phyloP scores from a whole-genome alignment of 371 early-diverging fungal genomes.

The Apophysomyces ossiformis region DNA sequence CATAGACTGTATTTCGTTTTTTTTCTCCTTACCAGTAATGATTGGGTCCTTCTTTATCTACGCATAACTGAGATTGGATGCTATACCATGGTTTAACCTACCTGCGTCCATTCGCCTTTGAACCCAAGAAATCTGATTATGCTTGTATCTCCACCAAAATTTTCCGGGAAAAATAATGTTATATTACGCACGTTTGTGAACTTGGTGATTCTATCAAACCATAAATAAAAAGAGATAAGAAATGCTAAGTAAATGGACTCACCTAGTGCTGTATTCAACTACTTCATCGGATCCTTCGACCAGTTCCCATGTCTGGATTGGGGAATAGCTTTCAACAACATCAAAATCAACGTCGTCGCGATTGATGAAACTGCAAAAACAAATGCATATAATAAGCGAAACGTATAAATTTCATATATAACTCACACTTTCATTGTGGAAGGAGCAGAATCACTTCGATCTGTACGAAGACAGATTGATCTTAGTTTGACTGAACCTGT shows the following conservation, averaged over 20 bases:
- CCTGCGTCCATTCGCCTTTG: conserved; percentile 90
- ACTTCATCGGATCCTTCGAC: conserved; percentile 60
- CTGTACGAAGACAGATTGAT: conserved; percentile 81
- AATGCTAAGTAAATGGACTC: not conserved
- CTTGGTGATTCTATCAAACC: conserved; percentile 67
- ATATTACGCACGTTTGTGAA: conserved; percentile 83
- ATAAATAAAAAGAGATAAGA: conserved; percentile 1
- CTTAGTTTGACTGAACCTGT: conserved; percentile 90
- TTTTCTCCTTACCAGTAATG: conserved; percentile 28
- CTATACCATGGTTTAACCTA: conserved; percentile 23
- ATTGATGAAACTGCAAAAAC: conserved; percentile 78
- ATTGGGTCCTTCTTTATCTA: conserved; percentile 83
- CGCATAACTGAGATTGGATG: not conserved
- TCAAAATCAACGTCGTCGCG: conserved; percentile 92
- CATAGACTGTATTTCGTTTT: not conserved
- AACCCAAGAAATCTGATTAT: conserved; percentile 82
- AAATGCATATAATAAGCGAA: not conserved
- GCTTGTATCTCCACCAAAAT: conserved; percentile 80
- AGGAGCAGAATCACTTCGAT: conserved; percentile 70
- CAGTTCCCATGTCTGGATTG: conserved; percentile 86
- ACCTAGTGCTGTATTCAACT: conserved; percentile 72
- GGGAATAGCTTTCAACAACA: conserved; percentile 65
- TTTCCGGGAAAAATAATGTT: conserved; percentile 82
- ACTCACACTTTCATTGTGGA: conserved; percentile 76
- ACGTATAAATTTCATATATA: not conserved